Percentiles rank a stretch among this genome's conserved stretches.
Conservation (phyloP, 116 monocot genomes). For the Phalaenopsis hybrid region DNA sequence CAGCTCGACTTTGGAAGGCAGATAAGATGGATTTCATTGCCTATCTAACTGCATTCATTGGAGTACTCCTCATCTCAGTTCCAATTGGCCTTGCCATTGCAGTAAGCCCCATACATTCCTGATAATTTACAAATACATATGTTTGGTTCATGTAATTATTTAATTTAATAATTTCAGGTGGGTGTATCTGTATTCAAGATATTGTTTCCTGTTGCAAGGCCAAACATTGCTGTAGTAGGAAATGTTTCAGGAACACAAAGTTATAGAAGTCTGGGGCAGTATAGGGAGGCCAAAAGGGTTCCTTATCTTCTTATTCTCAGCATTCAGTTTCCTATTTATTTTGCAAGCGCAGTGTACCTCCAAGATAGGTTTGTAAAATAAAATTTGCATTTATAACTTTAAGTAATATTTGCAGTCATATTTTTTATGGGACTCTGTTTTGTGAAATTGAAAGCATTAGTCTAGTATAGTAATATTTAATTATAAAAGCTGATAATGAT, state of each 20-base stretch:
- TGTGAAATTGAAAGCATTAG: too few species aligned
- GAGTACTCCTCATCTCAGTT: conserved; percentile 86
- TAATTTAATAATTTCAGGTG: conserved; percentile 36
- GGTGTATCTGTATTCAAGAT: conserved; percentile 74
- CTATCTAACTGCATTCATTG: conserved; percentile 23
- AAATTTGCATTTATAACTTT: too few species aligned
- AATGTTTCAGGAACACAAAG: conserved; percentile 68
- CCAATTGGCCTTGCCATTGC: conserved; percentile 79
- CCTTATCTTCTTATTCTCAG: conserved; percentile 69
- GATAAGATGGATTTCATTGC: conserved; percentile 25
- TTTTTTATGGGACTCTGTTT: too few species aligned
- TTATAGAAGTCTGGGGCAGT: conserved; percentile 63
- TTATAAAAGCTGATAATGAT: too few species aligned
- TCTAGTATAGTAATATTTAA: too few species aligned
- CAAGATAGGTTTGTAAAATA: conserved; percentile 57
- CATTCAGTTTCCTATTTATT: conserved; percentile 80
- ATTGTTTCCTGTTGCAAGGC: conserved; percentile 71
- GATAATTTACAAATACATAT: background rate
- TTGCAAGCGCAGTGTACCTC: conserved; percentile 70
- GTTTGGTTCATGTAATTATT: background rate
- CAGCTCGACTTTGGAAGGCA: conserved; percentile 15
- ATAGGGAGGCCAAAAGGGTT: conserved; percentile 55
- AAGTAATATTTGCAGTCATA: too few species aligned
- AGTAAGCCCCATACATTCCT: conserved; percentile 23
- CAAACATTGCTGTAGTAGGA: conserved; percentile 65